These are phyloP conservation scores for Stephania cephalantha DNA, from an alignment of 164 flowering plant species.

Conservation along the genomic window DNA sequence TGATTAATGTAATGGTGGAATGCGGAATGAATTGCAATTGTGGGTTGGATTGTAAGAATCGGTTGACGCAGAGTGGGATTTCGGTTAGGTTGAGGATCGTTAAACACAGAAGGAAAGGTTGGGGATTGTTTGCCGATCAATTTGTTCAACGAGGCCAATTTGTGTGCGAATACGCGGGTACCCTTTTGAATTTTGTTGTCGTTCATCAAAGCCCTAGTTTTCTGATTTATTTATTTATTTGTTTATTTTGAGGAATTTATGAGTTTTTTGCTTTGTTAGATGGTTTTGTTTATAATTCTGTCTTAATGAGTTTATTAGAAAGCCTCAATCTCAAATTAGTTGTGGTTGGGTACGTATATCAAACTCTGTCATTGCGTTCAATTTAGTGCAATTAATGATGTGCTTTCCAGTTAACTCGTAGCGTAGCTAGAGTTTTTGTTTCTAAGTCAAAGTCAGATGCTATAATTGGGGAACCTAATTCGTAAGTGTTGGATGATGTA, in stretches of 20 bases:
- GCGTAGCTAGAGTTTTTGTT: no score
- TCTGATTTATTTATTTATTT: no score
- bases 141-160: constrained; percentile 46
- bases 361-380: no score
- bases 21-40: constrained; percentile 74
- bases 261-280: not conserved
- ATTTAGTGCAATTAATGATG: no score
- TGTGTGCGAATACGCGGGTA: constrained; percentile 88
- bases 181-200: not conserved
- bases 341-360: no score
- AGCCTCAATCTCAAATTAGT: no score
- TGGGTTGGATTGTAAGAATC: constrained; percentile 49
- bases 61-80: constrained; percentile 62
- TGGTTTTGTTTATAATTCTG: not conserved
- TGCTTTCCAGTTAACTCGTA: no score
- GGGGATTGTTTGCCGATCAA: constrained; percentile 73
- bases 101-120: constrained; percentile 54
- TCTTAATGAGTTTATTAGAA: no score
- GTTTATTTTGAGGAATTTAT: not conserved
- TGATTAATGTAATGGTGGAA: constrained; percentile 33
- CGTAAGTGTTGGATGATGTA: no score
- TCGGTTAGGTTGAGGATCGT: constrained; percentile 51
- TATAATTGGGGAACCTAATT: no score
- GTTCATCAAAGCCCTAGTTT: not conserved
- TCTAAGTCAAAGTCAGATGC: no score